These are phyloP conservation scores for Colletotrichum sidae DNA, from an alignment of 2,329 filamentous ascomycete genomes.

Conservation along the genomic window DNA sequence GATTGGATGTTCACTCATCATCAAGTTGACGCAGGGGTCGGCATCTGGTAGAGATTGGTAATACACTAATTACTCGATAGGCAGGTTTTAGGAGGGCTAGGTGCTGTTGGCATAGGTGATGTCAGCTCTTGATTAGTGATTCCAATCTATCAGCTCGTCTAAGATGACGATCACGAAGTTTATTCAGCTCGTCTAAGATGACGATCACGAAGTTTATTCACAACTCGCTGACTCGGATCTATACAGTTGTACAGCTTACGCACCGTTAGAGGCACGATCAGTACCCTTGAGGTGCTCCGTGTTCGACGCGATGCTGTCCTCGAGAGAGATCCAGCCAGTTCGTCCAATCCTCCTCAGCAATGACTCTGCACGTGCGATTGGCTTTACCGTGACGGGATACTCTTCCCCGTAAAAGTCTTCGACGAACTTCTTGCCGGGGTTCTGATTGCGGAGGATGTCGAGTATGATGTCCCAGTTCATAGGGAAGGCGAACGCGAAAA, in stretches of 20 bases:
- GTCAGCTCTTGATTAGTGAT: no score
- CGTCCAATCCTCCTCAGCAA: slow-evolving; percentile 4
- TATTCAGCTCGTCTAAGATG: not conserved
- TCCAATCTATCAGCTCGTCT: no score
- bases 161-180: not conserved
- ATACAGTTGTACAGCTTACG: not conserved
- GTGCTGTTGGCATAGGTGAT: no score
- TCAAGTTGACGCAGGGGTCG: no score
- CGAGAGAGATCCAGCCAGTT: slow-evolving; percentile 7
- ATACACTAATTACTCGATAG: no score
- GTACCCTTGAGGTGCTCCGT: slow-evolving; percentile 1
- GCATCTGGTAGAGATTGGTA: no score
- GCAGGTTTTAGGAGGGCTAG: no score
- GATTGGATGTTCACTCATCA: no score
- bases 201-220: not conserved
- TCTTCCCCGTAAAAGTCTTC: slow-evolving; percentile 28
- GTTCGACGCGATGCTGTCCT: slow-evolving; percentile 12
- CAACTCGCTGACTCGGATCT: not conserved
- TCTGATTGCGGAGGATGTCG: slow-evolving; percentile 40
- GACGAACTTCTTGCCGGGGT: slow-evolving; percentile 37
- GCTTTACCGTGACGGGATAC: slow-evolving; percentile 25
- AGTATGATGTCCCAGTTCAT: slow-evolving; percentile 60
- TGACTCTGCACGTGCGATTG: slow-evolving; percentile 7
- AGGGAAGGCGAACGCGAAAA: slow-evolving; percentile 64
- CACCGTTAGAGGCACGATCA: not conserved